These are phyloP conservation scores for Aspergillus awamori DNA, from an alignment of 2,329 filamentous ascomycete species.

Conservation along the genomic window DNA sequence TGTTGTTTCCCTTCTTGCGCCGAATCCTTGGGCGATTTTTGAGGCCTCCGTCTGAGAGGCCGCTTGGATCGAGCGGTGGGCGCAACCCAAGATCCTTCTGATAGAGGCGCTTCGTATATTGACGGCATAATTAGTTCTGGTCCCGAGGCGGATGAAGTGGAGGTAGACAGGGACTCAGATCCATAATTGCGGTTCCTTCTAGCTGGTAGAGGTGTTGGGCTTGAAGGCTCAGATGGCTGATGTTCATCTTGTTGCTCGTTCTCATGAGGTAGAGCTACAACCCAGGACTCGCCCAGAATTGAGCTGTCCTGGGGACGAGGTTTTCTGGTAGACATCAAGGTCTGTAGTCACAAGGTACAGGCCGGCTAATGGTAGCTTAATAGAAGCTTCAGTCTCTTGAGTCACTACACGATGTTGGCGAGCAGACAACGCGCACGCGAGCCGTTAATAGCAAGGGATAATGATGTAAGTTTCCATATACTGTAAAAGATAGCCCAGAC, in stretches of 20 bases:
- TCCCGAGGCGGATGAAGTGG: conserved; percentile 35
- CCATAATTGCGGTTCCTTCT: conserved; percentile 18
- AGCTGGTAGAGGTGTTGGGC: conserved; percentile 14
- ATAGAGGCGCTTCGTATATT: conserved; percentile 38
- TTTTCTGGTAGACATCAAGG: conserved; percentile 13
- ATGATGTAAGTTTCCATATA: neutral
- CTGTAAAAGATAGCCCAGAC: neutral
- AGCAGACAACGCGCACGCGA: neutral
- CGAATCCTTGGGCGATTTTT: conserved; percentile 10
- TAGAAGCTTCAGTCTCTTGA: neutral
- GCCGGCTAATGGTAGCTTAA: neutral
- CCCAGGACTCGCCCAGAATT: conserved; percentile 42
- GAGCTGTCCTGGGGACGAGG: conserved; percentile 16
- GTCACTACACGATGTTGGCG: neutral
- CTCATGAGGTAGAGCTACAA: conserved; percentile 32
- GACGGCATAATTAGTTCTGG: conserved; percentile 47
- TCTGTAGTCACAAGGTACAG: neutral
- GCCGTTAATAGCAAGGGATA: neutral
- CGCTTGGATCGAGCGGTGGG: conserved; percentile 27
- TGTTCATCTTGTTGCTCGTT: conserved; percentile 16
- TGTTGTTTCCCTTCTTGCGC: conserved; percentile 4
- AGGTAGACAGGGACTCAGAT: conserved; percentile 28
- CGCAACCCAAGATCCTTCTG: conserved; percentile 39
- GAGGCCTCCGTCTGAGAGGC: conserved; percentile 30
- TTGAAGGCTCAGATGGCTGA: conserved; percentile 11